Evolutionary conservation across 345 rosid genomes (phyloP).

Genomic region (Aethionema arabicum): DNA sequence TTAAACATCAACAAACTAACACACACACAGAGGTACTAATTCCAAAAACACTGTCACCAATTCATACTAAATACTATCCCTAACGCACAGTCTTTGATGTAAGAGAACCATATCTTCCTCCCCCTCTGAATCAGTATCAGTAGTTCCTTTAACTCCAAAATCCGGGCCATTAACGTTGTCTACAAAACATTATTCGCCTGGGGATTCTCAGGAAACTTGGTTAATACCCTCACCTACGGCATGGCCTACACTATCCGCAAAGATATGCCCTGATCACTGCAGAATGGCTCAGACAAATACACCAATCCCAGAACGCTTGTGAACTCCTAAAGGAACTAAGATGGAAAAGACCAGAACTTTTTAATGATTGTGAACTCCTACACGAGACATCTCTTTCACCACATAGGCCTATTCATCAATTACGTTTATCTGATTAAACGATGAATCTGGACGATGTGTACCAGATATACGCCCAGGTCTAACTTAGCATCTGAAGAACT

Average conservation of each 20-base stretch:
- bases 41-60: background rate
- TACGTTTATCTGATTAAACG: too few relatives aligned
- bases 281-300: background rate
- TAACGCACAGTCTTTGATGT: conserved; percentile 15
- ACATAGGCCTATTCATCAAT: too few relatives aligned
- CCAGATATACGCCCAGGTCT: background rate
- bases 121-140: background rate
- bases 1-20: conserved; percentile 11
- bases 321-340: background rate
- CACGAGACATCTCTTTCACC: background rate
- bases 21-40: background rate
- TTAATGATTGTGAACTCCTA: too few relatives aligned
- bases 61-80: conserved; percentile 5
- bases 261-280: conserved; percentile 9
- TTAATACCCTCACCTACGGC: background rate
- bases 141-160: background rate
- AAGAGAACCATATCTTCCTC: conserved; percentile 4
- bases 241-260: background rate
- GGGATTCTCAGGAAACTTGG: background rate
- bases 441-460: background rate
- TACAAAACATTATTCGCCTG: background rate
- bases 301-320: background rate
- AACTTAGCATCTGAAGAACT: background rate
- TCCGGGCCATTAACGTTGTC: background rate
- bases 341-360: conserved; percentile 5